These are phyloP conservation scores for Pueraria montana DNA, from an alignment of 306 rosid genomes.

Conservation along the genomic window DNA sequence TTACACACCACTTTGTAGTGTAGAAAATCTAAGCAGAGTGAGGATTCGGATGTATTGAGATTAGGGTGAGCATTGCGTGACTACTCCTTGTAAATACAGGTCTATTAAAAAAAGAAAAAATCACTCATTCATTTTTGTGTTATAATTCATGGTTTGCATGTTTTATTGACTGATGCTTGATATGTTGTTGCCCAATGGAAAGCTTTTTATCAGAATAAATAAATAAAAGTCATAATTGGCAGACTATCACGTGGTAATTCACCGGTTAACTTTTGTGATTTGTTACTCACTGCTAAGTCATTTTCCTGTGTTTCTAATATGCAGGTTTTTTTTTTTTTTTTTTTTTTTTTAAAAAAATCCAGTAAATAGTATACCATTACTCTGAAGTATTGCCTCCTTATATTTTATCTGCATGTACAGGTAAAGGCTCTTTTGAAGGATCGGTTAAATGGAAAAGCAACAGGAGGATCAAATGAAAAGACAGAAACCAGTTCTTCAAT, in stretches of 20 bases:
- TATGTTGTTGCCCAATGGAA: neutral
- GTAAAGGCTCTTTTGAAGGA: constrained; percentile 87
- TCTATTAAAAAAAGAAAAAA: neutral
- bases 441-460: constrained; percentile 84
- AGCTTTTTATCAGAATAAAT: constrained; percentile 2
- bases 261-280: constrained; percentile 23
- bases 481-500: constrained; percentile 79
- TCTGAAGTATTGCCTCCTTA: neutral
- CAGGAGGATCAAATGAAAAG: constrained; percentile 82
- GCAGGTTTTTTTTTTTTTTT: neutral
- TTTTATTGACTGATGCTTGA: constrained; percentile 25
- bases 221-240: constrained; percentile 5
- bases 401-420: constrained; percentile 56
- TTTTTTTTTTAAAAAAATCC: neutral
- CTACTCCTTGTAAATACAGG: neutral
- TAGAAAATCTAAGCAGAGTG: neutral
- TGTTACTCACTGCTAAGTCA: neutral
- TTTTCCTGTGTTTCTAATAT: neutral
- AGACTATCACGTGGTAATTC: neutral
- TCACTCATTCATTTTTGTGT: neutral
- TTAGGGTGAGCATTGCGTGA: neutral
- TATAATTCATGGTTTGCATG: constrained; percentile 6
- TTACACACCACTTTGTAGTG: constrained; percentile 12
- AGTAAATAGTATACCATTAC: constrained; percentile 2
- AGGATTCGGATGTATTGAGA: neutral